A percentile compares a stretch with the other conserved stretches of the same genome.
These are phyloP conservation scores for Beverwykella pulmonaria DNA, from an alignment of 495 filamentous ascomycete genomes.

Conservation along the genomic window DNA sequence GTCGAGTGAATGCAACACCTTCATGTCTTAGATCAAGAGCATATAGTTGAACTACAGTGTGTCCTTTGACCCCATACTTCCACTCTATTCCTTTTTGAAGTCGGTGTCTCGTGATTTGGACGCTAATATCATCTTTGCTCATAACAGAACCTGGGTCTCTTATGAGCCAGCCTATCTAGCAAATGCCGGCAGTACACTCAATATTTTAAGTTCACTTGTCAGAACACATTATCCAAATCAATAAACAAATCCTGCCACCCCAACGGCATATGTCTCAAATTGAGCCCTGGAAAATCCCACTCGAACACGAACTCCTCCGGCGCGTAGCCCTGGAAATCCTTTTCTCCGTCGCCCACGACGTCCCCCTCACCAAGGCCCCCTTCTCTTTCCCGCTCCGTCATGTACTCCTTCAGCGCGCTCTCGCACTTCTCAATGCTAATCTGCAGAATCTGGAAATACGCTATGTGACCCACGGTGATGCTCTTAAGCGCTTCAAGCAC, in stretches of 20 bases:
- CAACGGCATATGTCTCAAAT: slow-evolving; percentile 56
- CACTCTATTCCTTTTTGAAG: too few relatives aligned
- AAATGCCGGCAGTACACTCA: too few relatives aligned
- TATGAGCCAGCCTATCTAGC: too few relatives aligned
- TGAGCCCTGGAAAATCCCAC: slow-evolving; percentile 59
- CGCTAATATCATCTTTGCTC: too few relatives aligned
- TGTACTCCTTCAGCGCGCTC: slow-evolving; percentile 47
- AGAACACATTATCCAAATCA: slow-evolving; percentile 30
- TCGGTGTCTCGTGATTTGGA: too few relatives aligned
- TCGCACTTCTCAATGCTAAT: slow-evolving; percentile 56
- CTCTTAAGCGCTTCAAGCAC: slow-evolving; percentile 52
- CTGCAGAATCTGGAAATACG: slow-evolving; percentile 48
- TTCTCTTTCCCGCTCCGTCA: slow-evolving; percentile 33
- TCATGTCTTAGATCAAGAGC: too few relatives aligned
- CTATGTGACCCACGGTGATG: slow-evolving; percentile 40
- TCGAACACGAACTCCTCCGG: slow-evolving; percentile 57
- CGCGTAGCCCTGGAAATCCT: slow-evolving; percentile 55
- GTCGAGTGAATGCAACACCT: too few relatives aligned
- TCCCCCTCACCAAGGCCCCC: not conserved
- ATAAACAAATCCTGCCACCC: slow-evolving; percentile 37
- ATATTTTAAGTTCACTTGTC: not conserved
- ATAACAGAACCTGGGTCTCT: too few relatives aligned
- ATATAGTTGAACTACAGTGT: too few relatives aligned
- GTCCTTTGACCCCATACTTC: too few relatives aligned
- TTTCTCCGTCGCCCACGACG: slow-evolving; percentile 5